Conservation (phyloP, 2,329 filamentous ascomycete genomes). For the Pseudogymnoascus sp. region DNA sequence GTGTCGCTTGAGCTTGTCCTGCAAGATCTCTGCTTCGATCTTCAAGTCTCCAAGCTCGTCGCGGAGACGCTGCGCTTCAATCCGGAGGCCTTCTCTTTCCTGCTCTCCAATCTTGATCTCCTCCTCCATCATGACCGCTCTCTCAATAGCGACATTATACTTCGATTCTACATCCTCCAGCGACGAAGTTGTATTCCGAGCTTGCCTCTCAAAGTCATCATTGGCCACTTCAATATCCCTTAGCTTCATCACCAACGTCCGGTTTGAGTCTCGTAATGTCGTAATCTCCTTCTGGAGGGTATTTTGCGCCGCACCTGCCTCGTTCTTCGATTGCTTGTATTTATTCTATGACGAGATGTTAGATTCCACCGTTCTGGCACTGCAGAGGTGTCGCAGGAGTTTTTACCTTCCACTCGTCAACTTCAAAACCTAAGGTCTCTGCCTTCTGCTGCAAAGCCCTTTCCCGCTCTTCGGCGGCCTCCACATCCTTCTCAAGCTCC, state of each 20-base stretch:
- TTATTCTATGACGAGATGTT: slow-evolving; percentile 54
- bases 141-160: slow-evolving; percentile 89
- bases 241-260: slow-evolving; percentile 71
- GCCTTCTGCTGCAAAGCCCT: slow-evolving; percentile 77
- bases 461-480: slow-evolving; percentile 89
- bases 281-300: slow-evolving; percentile 93
- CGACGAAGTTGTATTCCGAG: slow-evolving; percentile 88
- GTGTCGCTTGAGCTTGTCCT: slow-evolving; percentile 81
- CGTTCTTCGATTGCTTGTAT: slow-evolving; percentile 88
- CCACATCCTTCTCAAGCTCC: slow-evolving; percentile 92
- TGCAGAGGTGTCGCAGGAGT: not conserved
- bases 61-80: slow-evolving; percentile 80
- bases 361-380: slow-evolving; percentile 20
- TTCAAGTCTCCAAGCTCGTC: slow-evolving; percentile 89
- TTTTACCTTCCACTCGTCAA: slow-evolving; percentile 93
- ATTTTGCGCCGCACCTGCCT: slow-evolving; percentile 77
- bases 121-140: slow-evolving; percentile 86
- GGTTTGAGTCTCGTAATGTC: slow-evolving; percentile 72
- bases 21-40: slow-evolving; percentile 88
- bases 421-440: slow-evolving; percentile 75
- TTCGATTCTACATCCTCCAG: slow-evolving; percentile 96
- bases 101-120: slow-evolving; percentile 87
- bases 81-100: slow-evolving; percentile 79
- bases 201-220: slow-evolving; percentile 95
- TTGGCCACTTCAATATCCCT: slow-evolving; percentile 96